Evolutionary conservation across 331 rosid species (phyloP), one percentile per base, ranked within the genome.

Genomic region (Malus hybrid): DNA sequence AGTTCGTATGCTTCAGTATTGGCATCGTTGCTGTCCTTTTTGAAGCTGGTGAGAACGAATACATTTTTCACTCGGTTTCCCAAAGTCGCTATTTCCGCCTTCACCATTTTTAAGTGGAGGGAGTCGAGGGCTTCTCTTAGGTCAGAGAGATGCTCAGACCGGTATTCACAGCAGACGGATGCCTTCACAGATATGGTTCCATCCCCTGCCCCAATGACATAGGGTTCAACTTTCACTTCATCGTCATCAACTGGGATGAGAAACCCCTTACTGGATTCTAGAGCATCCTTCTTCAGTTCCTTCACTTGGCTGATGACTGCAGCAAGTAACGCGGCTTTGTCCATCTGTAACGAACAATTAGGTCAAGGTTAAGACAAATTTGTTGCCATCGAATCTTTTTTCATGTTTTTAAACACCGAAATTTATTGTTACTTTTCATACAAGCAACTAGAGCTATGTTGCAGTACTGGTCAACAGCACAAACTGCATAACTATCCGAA

Each of bases 261-360:
- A 65, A 86, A 60, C 4, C 93, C 97, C 71, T 80, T 84, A 82
- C 89, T 86, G 71, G 91, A 92, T 85, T 87, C 95, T 70, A 57
- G 70, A 36, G 97, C 93, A 24, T 77, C 83, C 67, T 86, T 90
- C 87, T 91, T 91, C 86, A 91, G 20, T 69, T 90, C 86, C 70
- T 90, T 93, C 76, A 91, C 88, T 78, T 88, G 91, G 69, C 81
- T 79, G 44, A 93, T 82, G 3, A 90, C 97, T 85, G 90, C 86
- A 52, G 88, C 95, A 36, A 93, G 87, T 70, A 93, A 75, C 32
- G 93, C 82, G 22, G 98, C 98, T 85, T 91, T 91, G 76, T 93
- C 97, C 93, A 86, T 91, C 98, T 93, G 57, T 33, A 56, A 61
- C 42, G 12, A 70, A 63, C 60, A 81, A 85, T 81, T 67, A 61